A percentile compares a stretch with the other conserved stretches of the same genome.
Evolutionary conservation across 345 rosid genomes (phyloP).

Genomic region (Salix udensis): DNA sequence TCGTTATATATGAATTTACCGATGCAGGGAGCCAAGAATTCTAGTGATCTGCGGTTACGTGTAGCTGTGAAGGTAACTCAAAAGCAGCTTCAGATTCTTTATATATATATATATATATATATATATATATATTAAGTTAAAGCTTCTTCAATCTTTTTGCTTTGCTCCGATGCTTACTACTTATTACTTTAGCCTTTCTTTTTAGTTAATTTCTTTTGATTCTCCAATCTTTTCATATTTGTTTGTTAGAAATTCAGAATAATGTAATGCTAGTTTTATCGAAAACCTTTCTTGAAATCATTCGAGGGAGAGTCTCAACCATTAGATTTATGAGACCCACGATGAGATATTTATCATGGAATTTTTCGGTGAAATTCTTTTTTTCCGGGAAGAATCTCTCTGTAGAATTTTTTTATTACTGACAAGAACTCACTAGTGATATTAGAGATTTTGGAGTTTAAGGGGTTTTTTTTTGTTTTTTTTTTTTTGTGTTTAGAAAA

Average conservation of each 20-base stretch:
- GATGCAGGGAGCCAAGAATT: conserved; percentile 44
- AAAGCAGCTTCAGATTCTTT: not conserved
- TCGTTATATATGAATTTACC: not conserved
- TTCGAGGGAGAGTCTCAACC: not conserved
- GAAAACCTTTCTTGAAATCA: not conserved
- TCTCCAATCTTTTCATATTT: not conserved
- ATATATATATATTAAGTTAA: not conserved
- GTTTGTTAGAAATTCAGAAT: not conserved
- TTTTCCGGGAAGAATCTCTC: no score
- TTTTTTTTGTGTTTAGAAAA: not conserved
- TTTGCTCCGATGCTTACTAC: not conserved
- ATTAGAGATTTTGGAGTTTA: not conserved
- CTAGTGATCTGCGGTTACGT: conserved; percentile 26
- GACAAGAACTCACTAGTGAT: not conserved
- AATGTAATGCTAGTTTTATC: not conserved
- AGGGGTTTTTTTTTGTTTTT: no score
- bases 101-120: no score
- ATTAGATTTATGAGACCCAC: not conserved
- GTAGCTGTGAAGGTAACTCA: conserved; percentile 49
- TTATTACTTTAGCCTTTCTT: not conserved
- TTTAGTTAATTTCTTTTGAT: not conserved
- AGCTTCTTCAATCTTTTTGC: not conserved
- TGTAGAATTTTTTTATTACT: no score
- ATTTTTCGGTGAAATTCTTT: no score
- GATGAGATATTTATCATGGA: not conserved